Evolutionary conservation across 2,329 filamentous ascomycete species (phyloP).

Genomic region (Ilyonectria destructans): DNA sequence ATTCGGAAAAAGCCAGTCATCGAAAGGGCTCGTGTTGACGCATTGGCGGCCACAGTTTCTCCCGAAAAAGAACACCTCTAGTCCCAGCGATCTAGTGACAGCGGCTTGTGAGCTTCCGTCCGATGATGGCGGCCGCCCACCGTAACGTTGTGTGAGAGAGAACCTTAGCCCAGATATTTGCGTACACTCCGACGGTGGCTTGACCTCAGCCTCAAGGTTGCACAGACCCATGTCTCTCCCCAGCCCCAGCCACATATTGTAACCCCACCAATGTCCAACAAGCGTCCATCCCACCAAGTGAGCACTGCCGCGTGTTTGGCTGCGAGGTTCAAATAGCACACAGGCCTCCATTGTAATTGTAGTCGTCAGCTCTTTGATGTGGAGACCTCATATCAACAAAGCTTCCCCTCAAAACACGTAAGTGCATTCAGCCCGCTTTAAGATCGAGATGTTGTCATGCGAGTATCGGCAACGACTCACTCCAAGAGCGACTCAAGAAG

Average conservation of each 20-base stretch:
- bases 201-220: slow-evolving; percentile 29
- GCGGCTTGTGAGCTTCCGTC: slow-evolving; percentile 4
- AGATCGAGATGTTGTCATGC: neutral
- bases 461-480: neutral
- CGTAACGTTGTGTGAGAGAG: slow-evolving; percentile 47
- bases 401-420: neutral
- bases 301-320: slow-evolving; percentile 18
- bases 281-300: neutral
- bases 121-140: slow-evolving; percentile 28
- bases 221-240: slow-evolving; percentile 9
- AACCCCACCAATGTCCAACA: neutral
- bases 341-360: slow-evolving; percentile 8
- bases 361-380: slow-evolving; percentile 1
- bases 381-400: neutral
- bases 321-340: slow-evolving; percentile 18
- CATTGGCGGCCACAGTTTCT: slow-evolving; percentile 1
- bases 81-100: slow-evolving; percentile 10
- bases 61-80: slow-evolving; percentile 23
- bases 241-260: slow-evolving; percentile 20
- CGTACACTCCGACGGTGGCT: slow-evolving; percentile 31
- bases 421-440: neutral
- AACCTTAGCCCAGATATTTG: slow-evolving; percentile 27
- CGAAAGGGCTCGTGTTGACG: slow-evolving; percentile 16
- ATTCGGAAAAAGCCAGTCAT: slow-evolving; percentile 24
- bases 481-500: neutral